Evolutionary conservation across 1,139 yeast species (phyloP).

Genomic region (Candida glucosophila): DNA sequence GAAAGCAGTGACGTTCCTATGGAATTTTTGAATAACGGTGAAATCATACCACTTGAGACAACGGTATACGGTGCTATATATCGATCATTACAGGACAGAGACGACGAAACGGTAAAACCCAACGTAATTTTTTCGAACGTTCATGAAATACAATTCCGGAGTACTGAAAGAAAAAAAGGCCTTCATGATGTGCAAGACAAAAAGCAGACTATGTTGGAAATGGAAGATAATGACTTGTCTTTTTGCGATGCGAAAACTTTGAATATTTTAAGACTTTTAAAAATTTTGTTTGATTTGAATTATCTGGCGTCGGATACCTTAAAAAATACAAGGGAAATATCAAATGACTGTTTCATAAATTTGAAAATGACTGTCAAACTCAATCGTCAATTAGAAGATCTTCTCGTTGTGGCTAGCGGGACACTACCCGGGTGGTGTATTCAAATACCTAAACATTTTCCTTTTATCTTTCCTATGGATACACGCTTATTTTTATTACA

Average conservation of each 20-base stretch:
- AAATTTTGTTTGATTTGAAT: slow-evolving; percentile 43
- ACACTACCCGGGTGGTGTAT: slow-evolving; percentile 83
- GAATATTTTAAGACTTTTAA: slow-evolving; percentile 47
- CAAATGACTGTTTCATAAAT: slow-evolving; percentile 58
- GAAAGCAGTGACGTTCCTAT: slow-evolving; percentile 16
- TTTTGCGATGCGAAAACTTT: slow-evolving; percentile 38
- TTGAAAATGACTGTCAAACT: slow-evolving; percentile 82
- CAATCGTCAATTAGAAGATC: slow-evolving; percentile 84
- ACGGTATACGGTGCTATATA: slow-evolving; percentile 78
- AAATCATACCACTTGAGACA: slow-evolving; percentile 55
- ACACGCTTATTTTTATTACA: slow-evolving; percentile 73
- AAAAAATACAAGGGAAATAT: slow-evolving; percentile 2
- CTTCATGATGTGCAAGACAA: neutral
- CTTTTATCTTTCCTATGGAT: slow-evolving; percentile 81
- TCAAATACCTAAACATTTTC: slow-evolving; percentile 59
- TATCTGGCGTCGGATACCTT: slow-evolving; percentile 6
- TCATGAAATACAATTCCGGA: slow-evolving; percentile 48
- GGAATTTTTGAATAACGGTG: slow-evolving; percentile 58
- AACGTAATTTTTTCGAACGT: slow-evolving; percentile 46
- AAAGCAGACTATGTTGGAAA: no score
- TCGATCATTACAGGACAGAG: slow-evolving; percentile 35
- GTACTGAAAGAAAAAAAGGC: slow-evolving; percentile 13
- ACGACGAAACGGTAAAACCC: slow-evolving; percentile 39
- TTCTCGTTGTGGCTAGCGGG: slow-evolving; percentile 81
- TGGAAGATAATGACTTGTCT: slow-evolving; percentile 21